Evolutionary conservation across 2,329 filamentous ascomycete genomes (phyloP).

Genomic region (Aspergillus piperis): DNA sequence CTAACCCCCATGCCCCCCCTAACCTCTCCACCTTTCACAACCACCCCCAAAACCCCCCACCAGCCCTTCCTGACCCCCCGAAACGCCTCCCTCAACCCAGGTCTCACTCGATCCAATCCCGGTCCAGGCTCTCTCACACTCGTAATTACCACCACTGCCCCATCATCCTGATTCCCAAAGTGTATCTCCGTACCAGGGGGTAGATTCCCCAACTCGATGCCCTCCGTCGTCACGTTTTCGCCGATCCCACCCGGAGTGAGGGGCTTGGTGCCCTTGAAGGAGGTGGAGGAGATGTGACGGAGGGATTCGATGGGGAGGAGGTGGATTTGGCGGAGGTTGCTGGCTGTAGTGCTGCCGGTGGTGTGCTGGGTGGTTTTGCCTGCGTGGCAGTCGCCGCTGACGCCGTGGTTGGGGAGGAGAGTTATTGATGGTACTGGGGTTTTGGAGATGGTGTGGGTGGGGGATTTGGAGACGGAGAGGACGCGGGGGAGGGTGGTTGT

Average conservation of each 20-base stretch:
- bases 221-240: constrained; percentile 17
- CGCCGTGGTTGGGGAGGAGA: constrained; percentile 10
- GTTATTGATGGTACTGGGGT: constrained; percentile 3
- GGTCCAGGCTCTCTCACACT: constrained; percentile 14
- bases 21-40: constrained; percentile 15
- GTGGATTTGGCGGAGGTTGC: constrained; percentile 20
- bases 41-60: constrained; percentile 20
- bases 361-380: constrained; percentile 16
- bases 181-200: constrained; percentile 8
- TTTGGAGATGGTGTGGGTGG: constrained; percentile 14
- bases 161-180: constrained; percentile 1
- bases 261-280: not conserved
- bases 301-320: constrained; percentile 13
- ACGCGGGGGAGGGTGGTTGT: not conserved
- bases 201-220: constrained; percentile 11
- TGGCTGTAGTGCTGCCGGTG: constrained; percentile 5
- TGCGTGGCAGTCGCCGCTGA: constrained; percentile 17
- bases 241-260: constrained; percentile 7
- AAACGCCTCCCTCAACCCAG: constrained; percentile 14
- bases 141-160: constrained; percentile 4
- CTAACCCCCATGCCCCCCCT: constrained; percentile 15
- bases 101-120: constrained; percentile 8
- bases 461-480: constrained; percentile 9
- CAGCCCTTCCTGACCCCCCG: constrained; percentile 9
- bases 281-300: not conserved